Percentiles rank a stretch among this genome's conserved stretches.
phyloP scores from a whole-genome alignment of 192 early-diverging fungal genomes.

The Podila horticola region DNA sequence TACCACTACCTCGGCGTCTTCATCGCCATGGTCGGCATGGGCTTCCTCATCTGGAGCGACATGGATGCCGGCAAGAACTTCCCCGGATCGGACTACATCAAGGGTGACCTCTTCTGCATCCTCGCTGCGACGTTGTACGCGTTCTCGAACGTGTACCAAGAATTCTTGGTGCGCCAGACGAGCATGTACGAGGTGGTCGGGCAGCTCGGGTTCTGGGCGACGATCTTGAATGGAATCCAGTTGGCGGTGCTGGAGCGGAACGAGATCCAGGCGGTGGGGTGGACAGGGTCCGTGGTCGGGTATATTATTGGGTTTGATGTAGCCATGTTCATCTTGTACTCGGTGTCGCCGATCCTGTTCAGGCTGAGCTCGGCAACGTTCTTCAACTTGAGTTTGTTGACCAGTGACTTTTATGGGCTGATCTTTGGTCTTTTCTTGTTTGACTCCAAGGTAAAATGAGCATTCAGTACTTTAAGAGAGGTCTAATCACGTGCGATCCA shows the following conservation, averaged over 20 bases:
- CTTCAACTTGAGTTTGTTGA: slow-evolving; percentile 83
- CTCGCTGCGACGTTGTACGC: slow-evolving; percentile 81
- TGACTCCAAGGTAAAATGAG: slow-evolving; percentile 63
- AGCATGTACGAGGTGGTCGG: slow-evolving; percentile 81
- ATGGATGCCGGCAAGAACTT: slow-evolving; percentile 67
- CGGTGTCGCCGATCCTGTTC: slow-evolving; percentile 75
- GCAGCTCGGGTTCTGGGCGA: slow-evolving; percentile 78
- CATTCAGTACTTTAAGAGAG: no score
- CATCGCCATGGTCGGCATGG: slow-evolving; percentile 76
- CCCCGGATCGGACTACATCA: slow-evolving; percentile 54
- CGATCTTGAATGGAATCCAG: slow-evolving; percentile 76
- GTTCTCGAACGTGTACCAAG: slow-evolving; percentile 76
- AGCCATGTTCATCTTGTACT: slow-evolving; percentile 77
- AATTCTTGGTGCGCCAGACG: slow-evolving; percentile 74
- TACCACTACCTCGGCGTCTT: slow-evolving; percentile 76
- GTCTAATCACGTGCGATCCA: not conserved
- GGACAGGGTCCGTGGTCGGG: slow-evolving; percentile 28
- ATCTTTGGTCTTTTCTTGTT: slow-evolving; percentile 80
- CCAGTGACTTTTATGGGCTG: slow-evolving; percentile 83
- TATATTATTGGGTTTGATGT: slow-evolving; percentile 69
- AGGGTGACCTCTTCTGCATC: slow-evolving; percentile 80
- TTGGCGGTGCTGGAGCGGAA: slow-evolving; percentile 74
- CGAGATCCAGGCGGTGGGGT: slow-evolving; percentile 50
- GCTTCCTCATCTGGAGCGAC: slow-evolving; percentile 71
- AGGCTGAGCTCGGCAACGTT: slow-evolving; percentile 75